A percentile compares a stretch with the other conserved stretches of the same genome.
These are phyloP conservation scores for Nadsonia starkeyi-henricii DNA, from an alignment of 1,139 yeast species.

Conservation along the genomic window DNA sequence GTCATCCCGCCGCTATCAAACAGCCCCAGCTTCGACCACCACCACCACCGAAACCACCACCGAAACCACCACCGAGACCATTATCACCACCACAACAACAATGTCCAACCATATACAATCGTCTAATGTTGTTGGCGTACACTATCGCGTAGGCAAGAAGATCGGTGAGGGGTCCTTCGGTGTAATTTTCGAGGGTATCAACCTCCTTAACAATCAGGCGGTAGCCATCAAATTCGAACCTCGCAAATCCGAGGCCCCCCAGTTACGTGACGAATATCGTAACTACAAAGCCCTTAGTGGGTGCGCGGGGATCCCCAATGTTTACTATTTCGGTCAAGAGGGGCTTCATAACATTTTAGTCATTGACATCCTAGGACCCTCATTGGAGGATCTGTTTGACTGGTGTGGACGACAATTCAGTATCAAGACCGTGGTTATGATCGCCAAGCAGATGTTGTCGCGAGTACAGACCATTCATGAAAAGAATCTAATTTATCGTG, in stretches of 20 bases:
- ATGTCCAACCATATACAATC: constrained; percentile 25
- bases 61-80: neutral
- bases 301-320: constrained; percentile 78
- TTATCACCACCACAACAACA: neutral
- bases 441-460: constrained; percentile 83
- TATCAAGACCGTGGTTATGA: constrained; percentile 77
- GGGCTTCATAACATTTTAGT: constrained; percentile 90
- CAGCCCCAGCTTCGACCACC: neutral
- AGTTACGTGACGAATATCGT: constrained; percentile 85
- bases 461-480: constrained; percentile 81
- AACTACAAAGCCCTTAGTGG: constrained; percentile 82
- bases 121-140: constrained; percentile 45
- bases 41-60: neutral
- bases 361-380: constrained; percentile 88
- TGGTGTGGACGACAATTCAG: constrained; percentile 93
- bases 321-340: constrained; percentile 94
- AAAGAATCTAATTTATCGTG: constrained; percentile 82
- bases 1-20: neutral
- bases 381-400: constrained; percentile 88
- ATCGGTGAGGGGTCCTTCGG: constrained; percentile 98
- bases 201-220: constrained; percentile 67
- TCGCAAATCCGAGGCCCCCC: constrained; percentile 94
- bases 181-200: constrained; percentile 88
- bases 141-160: constrained; percentile 90
- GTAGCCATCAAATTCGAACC: constrained; percentile 74